Percentiles rank a stretch among this genome's conserved stretches.
These are phyloP conservation scores for Nakaseomyces glabratus DNA, from an alignment of 1,139 yeast species.

Conservation along the genomic window DNA sequence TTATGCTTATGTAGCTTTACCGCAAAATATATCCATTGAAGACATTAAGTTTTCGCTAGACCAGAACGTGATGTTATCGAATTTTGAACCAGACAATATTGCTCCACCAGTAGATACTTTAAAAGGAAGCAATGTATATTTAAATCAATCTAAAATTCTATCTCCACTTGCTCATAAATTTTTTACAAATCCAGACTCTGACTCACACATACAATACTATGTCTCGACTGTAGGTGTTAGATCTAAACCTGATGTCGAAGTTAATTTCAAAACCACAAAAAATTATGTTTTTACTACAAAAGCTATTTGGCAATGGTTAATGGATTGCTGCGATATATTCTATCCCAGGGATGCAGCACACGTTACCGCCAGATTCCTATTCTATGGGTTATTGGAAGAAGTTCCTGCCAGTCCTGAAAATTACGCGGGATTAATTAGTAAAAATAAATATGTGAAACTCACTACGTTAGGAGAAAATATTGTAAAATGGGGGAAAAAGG, in stretches of 20 bases:
- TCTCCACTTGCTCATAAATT: slow-evolving; percentile 73
- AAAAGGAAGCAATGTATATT: slow-evolving; percentile 9
- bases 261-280: slow-evolving; percentile 32
- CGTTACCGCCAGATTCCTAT: slow-evolving; percentile 49
- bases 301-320: slow-evolving; percentile 75
- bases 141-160: slow-evolving; percentile 20
- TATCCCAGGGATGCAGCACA: slow-evolving; percentile 50
- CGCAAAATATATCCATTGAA: no score
- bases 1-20: no score
- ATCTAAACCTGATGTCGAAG: slow-evolving; percentile 33
- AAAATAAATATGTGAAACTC: background rate
- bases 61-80: no score
- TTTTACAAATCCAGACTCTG: slow-evolving; percentile 85
- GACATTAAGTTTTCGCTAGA: slow-evolving; percentile 12
- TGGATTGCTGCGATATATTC: slow-evolving; percentile 77
- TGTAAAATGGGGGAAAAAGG: no score
- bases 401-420: no score
- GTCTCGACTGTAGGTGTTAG: slow-evolving; percentile 61
- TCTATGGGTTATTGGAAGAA: no score
- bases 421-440: no score
- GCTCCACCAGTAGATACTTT: no score
- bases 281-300: slow-evolving; percentile 51
- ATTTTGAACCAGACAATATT: no score
- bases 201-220: slow-evolving; percentile 71
- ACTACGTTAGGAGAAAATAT: background rate